Evolutionary conservation across 164 flowering plant genomes (phyloP).

Genomic region (Vitis riparia): DNA sequence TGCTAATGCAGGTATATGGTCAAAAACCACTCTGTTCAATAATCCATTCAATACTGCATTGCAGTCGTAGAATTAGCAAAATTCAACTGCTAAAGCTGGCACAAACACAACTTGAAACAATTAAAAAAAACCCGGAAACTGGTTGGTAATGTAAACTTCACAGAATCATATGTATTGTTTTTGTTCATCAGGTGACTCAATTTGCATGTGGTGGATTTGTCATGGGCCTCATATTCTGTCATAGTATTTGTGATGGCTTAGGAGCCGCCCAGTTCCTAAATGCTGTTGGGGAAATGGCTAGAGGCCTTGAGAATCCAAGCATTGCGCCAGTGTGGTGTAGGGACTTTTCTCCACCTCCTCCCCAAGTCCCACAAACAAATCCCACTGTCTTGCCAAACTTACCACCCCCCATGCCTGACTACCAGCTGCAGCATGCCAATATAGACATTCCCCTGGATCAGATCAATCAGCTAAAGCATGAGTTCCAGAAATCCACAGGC

Average conservation of each 20-base stretch:
- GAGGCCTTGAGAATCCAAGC: constrained; percentile 38
- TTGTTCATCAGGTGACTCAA: constrained; percentile 44
- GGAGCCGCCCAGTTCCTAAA: constrained; percentile 72
- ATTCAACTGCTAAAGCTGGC: too few species aligned
- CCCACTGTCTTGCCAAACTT: constrained; percentile 2
- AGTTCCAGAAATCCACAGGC: constrained; percentile 33
- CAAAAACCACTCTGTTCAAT: not conserved
- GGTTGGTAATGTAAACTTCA: too few species aligned
- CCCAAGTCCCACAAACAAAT: constrained; percentile 3
- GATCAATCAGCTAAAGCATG: constrained; percentile 41
- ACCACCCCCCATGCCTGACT: constrained; percentile 37
- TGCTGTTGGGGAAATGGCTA: constrained; percentile 61
- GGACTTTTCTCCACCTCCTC: constrained; percentile 35
- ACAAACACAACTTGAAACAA: too few species aligned
- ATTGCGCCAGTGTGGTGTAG: constrained; percentile 48
- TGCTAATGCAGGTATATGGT: constrained; percentile 54
- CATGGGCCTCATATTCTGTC: constrained; percentile 64
- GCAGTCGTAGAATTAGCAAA: too few species aligned
- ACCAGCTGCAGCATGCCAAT: constrained; percentile 42
- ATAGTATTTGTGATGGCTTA: constrained; percentile 65
- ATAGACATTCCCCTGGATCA: constrained; percentile 45
- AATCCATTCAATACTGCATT: too few species aligned
- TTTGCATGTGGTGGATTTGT: constrained; percentile 62
- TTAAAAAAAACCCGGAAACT: too few species aligned
- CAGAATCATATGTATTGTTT: not conserved